These are phyloP conservation scores for Nymphaea colorata DNA, from an alignment of 164 flowering plant genomes.

Conservation along the genomic window DNA sequence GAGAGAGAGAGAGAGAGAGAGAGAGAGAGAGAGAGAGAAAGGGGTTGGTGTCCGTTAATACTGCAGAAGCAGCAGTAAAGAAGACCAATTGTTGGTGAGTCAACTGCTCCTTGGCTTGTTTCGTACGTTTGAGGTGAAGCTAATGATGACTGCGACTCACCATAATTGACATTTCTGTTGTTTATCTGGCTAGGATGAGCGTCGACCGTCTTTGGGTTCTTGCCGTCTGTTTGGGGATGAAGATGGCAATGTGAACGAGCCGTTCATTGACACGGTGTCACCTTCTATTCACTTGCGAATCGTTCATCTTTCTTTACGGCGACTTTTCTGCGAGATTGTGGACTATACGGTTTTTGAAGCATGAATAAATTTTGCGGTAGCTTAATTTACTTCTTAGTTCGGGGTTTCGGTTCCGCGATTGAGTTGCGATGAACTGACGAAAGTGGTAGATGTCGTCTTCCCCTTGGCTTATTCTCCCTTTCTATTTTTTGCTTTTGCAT, in stretches of 20 bases:
- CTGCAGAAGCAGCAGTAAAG: not conserved
- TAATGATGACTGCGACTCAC: not conserved
- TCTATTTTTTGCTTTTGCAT: not conserved
- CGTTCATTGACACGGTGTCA: too few species aligned
- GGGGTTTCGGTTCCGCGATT: not conserved
- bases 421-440: not conserved
- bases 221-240: not conserved
- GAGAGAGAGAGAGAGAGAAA: too few species aligned
- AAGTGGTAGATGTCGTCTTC: not conserved
- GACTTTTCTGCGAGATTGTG: not conserved
- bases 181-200: not conserved
- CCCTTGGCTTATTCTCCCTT: not conserved
- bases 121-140: not conserved
- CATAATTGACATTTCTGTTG: not conserved
- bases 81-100: not conserved
- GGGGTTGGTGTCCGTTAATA: not conserved
- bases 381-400: not conserved
- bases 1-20: not conserved
- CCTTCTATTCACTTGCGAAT: not conserved
- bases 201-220: not conserved
- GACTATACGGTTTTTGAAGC: not conserved
- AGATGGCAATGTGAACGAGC: not conserved
- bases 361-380: not conserved
- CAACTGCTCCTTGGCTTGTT: not conserved
- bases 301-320: not conserved